Evolutionary conservation across 1,139 yeast genomes (phyloP), one percentile per base, ranked within the genome.

Genomic region (Kodamaea derodonti): DNA sequence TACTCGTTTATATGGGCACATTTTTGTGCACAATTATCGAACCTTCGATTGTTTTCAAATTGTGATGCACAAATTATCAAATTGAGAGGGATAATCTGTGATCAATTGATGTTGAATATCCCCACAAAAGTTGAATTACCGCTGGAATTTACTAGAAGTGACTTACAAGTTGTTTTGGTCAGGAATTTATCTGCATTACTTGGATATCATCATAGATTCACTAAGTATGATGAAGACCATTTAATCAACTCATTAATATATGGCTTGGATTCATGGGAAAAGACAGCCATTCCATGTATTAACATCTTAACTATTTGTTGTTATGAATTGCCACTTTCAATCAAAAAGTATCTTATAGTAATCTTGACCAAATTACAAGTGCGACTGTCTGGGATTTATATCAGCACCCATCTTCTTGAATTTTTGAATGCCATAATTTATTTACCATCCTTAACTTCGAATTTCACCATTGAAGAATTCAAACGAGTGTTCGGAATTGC

Each of bases 401-500:
- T 90, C 3, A 73, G 84, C 43, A 77, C 87, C 4, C 92, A 84
- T 43, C 81, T 86, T 17, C 62, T 87, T 41, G 95, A 87, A 49
- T 84, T 87, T 45, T 62, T 87, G 39, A 59, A 79, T 42, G 73
- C 87, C 1, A 60, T 87, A 29, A 74, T 84, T 2, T 72, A 81
- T 35, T 67, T 84, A 28, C 92, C 94, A 0, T 60, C 76, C 2
- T 60, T 86, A 35, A 80, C 85, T 0, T 73, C 84, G 1, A 82
- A 82, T 47, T 81, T 86, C 51, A 83, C 86, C 3, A 71, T 72
- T 27, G 95, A 84, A 35, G 95, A 87, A 48, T 83, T 74, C 52
- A 82, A 80, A 46, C 67, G 90, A 32, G 86, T 87, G 1, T 84
- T 86, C 62, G 95, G 86, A 0, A 84, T 86, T 53, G 84, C 90